Conservation (phyloP, 179 eudicot species). For the Pouteria campechiana region DNA sequence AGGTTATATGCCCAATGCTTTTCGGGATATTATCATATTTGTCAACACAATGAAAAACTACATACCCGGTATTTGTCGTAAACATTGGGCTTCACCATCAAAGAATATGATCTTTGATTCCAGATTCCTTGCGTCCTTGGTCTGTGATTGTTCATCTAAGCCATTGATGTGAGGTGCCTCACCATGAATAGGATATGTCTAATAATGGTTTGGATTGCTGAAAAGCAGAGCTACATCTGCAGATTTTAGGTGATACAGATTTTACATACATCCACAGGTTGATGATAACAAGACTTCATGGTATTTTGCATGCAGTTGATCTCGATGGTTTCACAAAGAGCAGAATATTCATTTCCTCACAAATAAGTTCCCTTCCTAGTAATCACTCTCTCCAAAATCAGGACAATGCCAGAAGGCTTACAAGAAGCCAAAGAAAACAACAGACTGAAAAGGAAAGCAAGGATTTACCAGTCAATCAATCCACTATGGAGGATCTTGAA, state of each 20-base stretch:
- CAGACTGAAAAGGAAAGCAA: slow-evolving; percentile 5
- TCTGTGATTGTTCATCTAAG: no score
- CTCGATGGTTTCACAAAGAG: slow-evolving; percentile 5
- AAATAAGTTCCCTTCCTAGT: slow-evolving; percentile 6
- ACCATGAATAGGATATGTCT: no score
- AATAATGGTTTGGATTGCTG: no score
- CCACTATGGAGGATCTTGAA: slow-evolving; percentile 13
- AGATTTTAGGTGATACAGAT: neutral
- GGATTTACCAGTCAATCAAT: slow-evolving; percentile 9
- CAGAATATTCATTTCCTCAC: slow-evolving; percentile 4
- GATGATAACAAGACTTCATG: no score
- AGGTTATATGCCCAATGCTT: no score
- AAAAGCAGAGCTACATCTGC: neutral
- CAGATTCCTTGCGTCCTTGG: no score
- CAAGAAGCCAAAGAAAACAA: slow-evolving; percentile 7
- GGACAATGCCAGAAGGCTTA: slow-evolving; percentile 17
- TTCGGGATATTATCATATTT: no score
- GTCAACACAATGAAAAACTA: no score
- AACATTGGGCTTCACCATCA: no score
- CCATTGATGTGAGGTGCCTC: no score
- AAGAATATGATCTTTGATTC: no score
- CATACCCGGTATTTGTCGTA: no score
- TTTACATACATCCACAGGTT: neutral
- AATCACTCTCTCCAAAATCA: slow-evolving; percentile 4
- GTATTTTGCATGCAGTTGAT: slow-evolving; percentile 13